Evolutionary conservation across 2,329 filamentous ascomycete species (phyloP).

Genomic region (Exutisphaerella laricina): DNA sequence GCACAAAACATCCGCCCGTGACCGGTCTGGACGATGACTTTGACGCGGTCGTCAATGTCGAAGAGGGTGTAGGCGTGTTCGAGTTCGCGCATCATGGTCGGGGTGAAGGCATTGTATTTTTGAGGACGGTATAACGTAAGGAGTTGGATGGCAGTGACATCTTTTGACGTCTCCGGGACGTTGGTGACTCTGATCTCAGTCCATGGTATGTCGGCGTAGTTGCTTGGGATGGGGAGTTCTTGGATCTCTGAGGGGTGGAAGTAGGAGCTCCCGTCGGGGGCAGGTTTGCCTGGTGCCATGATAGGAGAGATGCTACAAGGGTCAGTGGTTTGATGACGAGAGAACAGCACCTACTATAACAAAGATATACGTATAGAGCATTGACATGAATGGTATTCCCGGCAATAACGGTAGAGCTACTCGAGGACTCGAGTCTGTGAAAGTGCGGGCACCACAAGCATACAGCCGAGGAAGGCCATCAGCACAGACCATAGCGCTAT

Average conservation of each 20-base stretch:
- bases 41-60: conserved; percentile 51
- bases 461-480: conserved; percentile 1
- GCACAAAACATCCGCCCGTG: conserved; percentile 50
- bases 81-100: conserved; percentile 58
- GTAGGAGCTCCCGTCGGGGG: conserved; percentile 17
- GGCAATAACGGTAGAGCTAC: conserved; percentile 6
- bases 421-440: conserved; percentile 1
- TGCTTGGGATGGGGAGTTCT: conserved; percentile 17
- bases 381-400: neutral
- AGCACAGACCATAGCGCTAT: neutral
- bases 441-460: neutral
- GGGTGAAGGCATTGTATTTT: conserved; percentile 65
- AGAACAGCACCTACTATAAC: conserved; percentile 6
- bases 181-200: conserved; percentile 40
- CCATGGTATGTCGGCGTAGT: conserved; percentile 38
- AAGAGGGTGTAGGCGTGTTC: conserved; percentile 49
- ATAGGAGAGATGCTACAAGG: conserved; percentile 1
- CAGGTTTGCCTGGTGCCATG: conserved; percentile 11
- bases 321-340: neutral
- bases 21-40: conserved; percentile 51
- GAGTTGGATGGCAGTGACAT: conserved; percentile 57
- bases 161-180: conserved; percentile 42
- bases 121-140: conserved; percentile 59
- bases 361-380: neutral
- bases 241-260: conserved; percentile 17